Base-by-base conservation (phyloP, 306 rosid species). In the Fagus crenata region DNA sequence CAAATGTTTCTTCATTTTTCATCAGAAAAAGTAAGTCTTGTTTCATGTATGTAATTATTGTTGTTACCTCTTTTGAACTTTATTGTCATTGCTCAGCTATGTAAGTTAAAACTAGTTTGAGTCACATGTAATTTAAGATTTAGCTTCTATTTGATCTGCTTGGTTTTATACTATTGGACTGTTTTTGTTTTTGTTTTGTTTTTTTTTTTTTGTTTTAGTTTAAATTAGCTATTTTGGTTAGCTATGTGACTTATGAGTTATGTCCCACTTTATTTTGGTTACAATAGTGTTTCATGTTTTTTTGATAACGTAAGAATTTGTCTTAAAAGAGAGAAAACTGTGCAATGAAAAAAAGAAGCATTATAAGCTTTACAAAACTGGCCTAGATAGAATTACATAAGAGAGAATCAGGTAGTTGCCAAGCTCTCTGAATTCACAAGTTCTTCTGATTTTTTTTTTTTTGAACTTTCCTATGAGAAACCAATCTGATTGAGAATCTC, bases 21-120 rank as follows among this genome's bases (percentile, higher is more conserved):
- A 77, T 17, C 78, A 75, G 28, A 51, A 37, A 78, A 86, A 91
- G 98, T 93, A 74, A 71, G 68, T 22, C 49, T 70, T 54, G 2
- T 5, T 9, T 46, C 14, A 46, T 65, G 7, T 0, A 28, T 15
- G 42, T 11, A 32, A 5, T 56, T 56, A 3, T 4, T 65, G 14
- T 65, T 17, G 43, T 46, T 37, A 17, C n/a, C 46, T 39, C 49
- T 14, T 37, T 39, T 65, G 49, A 65, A 17, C 8, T 65, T 39
- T 65, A n/a, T 14, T 65, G 71, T 39, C 49, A 65, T 37, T 39
- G 40, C 70, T 6, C 32, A 37, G 15, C n/a, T 6, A 33, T 33
- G 40, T 46, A 46, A 0, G 28, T 22, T 22, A 17, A 17, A 54
- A 17, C 2, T 55, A 55, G 33, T 18, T 55, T 7, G 28, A 22